A percentile compares a stretch with the other conserved stretches of the same genome.
phyloP scores from a whole-genome alignment of 495 filamentous ascomycete genomes.

The Xylaria curta region DNA sequence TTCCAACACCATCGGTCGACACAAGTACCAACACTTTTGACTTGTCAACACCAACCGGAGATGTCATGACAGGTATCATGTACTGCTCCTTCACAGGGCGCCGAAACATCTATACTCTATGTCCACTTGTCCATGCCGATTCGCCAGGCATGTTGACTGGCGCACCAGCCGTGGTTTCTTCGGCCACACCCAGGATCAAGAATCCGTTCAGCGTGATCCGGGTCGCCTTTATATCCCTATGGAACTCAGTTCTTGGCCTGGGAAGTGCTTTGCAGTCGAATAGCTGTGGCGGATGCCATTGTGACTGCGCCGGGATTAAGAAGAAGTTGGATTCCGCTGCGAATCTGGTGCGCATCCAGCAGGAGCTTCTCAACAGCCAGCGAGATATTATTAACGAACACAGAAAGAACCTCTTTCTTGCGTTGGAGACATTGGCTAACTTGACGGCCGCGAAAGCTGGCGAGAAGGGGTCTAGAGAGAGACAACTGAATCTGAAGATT shows the following conservation, averaged over 20 bases:
- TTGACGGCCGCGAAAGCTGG: slow-evolving; percentile 8
- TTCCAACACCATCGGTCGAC: not conserved
- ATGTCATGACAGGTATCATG: slow-evolving; percentile 24
- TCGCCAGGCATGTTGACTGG: slow-evolving; percentile 16
- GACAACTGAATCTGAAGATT: not conserved
- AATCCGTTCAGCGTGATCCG: slow-evolving; percentile 16
- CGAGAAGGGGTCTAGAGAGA: not conserved
- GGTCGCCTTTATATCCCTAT: not conserved
- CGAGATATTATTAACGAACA: slow-evolving; percentile 6
- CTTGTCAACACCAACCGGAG: not conserved
- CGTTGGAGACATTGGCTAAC: slow-evolving; percentile 21
- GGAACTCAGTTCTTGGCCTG: not conserved
- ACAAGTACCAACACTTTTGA: not conserved
- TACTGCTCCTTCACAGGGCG: slow-evolving; percentile 28
- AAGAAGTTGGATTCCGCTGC: slow-evolving; percentile 10
- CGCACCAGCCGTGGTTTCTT: not conserved
- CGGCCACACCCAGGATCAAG: not conserved
- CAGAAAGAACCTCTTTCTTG: slow-evolving; percentile 3
- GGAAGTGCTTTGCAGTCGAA: not conserved
- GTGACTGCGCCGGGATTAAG: slow-evolving; percentile 6
- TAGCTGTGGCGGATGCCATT: not conserved
- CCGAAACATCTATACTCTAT: slow-evolving; percentile 20
- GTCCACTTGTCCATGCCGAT: slow-evolving; percentile 5
- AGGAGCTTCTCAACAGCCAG: slow-evolving; percentile 21
- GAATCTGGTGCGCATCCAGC: slow-evolving; percentile 11